phyloP scores from a whole-genome alignment of 163 green algal species.

The Chlamydomonas reinhardtii region DNA sequence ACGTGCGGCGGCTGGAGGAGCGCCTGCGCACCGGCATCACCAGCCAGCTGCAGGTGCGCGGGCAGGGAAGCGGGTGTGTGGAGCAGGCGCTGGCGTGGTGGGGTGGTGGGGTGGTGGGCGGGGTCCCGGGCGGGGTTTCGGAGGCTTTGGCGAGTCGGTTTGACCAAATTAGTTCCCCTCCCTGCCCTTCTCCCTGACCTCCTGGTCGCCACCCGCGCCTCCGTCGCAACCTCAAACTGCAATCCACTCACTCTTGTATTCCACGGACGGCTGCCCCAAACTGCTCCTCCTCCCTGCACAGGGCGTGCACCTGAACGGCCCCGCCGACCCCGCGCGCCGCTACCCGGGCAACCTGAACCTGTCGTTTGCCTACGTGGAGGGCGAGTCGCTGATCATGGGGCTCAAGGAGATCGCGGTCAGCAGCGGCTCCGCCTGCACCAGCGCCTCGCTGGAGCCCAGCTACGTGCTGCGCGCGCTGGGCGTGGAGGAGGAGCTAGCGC shows the following conservation, averaged over 20 bases:
- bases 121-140: too few relatives aligned
- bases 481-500: conserved; percentile 99
- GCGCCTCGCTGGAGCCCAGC: conserved; percentile 93
- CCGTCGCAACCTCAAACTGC: too few relatives aligned
- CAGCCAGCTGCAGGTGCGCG: conserved; percentile 58
- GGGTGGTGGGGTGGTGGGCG: not conserved
- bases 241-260: too few relatives aligned
- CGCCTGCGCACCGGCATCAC: conserved; percentile 90
- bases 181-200: too few relatives aligned
- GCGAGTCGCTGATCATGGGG: conserved; percentile 97
- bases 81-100: not conserved
- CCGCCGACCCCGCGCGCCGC: conserved; percentile 70
- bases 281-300: conserved; percentile 45
- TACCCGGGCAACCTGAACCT: conserved; percentile 99
- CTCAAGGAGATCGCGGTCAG: conserved; percentile 97
- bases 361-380: conserved; percentile 98
- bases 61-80: not conserved
- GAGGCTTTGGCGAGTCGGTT: too few relatives aligned
- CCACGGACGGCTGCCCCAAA: too few relatives aligned
- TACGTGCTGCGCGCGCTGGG: conserved; percentile 98
- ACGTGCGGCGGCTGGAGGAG: conserved; percentile 83
- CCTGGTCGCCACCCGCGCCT: too few relatives aligned
- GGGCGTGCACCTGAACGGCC: conserved; percentile 93
- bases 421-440: conserved; percentile 95
- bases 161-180: too few relatives aligned